These are phyloP conservation scores for Irpex rosettiformis DNA, from an alignment of 1,284 basidiomycete species.

Conservation along the genomic window DNA sequence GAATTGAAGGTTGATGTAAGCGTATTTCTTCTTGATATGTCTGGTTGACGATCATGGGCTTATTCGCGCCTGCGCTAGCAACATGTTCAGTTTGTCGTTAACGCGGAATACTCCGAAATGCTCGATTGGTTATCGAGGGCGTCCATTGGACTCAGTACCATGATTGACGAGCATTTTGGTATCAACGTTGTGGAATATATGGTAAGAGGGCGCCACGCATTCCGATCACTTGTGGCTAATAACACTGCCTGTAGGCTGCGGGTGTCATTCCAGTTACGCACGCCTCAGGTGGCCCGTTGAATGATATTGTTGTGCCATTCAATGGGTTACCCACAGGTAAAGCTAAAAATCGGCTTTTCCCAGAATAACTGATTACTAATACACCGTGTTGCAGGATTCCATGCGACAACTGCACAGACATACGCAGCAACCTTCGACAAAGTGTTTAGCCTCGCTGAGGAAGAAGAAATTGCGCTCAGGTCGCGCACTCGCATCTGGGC, in stretches of 20 bases:
- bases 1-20: slow-evolving; percentile 66
- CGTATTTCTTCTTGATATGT: slow-evolving; percentile 3
- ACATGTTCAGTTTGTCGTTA: slow-evolving; percentile 78
- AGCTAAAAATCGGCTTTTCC: slow-evolving; percentile 4
- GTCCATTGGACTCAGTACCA: slow-evolving; percentile 90
- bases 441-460: slow-evolving; percentile 56
- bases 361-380: not conserved
- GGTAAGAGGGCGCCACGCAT: slow-evolving; percentile 55
- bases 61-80: slow-evolving; percentile 38
- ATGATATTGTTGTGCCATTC: slow-evolving; percentile 87
- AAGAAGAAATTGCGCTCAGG: slow-evolving; percentile 61
- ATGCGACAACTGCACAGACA: slow-evolving; percentile 65
- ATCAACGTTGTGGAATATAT: slow-evolving; percentile 98
- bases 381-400: slow-evolving; percentile 58
- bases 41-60: not conserved
- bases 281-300: slow-evolving; percentile 88
- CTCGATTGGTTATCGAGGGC: slow-evolving; percentile 68
- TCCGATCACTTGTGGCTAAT: not conserved
- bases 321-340: slow-evolving; percentile 67
- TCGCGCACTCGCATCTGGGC: slow-evolving; percentile 69
- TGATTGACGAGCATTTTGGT: slow-evolving; percentile 99
- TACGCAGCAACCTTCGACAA: slow-evolving; percentile 73
- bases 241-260: slow-evolving; percentile 61
- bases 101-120: slow-evolving; percentile 76
- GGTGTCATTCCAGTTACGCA: slow-evolving; percentile 92